These are phyloP conservation scores for Isatis lusitanica DNA, from an alignment of 441 rosid genomes.

Conservation along the genomic window DNA sequence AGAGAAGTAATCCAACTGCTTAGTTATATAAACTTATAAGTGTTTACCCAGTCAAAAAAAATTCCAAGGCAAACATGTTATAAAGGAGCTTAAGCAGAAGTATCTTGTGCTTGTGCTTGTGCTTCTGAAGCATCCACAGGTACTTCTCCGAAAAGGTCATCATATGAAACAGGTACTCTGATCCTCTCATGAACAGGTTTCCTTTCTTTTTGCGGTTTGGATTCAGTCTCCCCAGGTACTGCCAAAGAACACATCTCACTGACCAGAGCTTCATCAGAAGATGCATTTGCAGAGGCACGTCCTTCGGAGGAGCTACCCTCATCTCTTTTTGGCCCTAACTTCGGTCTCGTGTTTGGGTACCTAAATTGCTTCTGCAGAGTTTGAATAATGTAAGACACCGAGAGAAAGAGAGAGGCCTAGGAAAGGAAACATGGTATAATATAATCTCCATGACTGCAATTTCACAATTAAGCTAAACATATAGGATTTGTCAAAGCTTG, in stretches of 20 bases:
- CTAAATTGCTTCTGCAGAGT: constrained; percentile 77
- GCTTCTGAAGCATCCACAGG: constrained; percentile 36
- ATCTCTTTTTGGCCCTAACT: constrained; percentile 34
- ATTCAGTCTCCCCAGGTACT: constrained; percentile 33
- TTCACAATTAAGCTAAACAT: constrained; percentile 1
- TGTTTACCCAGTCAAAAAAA: constrained; percentile 21
- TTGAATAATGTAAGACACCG: not conserved
- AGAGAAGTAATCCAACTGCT: constrained; percentile 27
- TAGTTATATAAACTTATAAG: constrained; percentile 13
- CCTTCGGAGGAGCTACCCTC: constrained; percentile 36
- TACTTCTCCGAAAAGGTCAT: constrained; percentile 59
- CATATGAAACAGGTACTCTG: constrained; percentile 84
- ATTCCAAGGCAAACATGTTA: constrained; percentile 12
- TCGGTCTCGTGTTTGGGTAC: constrained; percentile 45
- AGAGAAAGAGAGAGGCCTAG: not conserved
- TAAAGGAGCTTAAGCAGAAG: constrained; percentile 18
- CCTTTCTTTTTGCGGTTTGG: constrained; percentile 39
- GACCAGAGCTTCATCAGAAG: constrained; percentile 35
- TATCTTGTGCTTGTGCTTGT: constrained; percentile 14
- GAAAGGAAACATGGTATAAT: constrained; percentile 2
- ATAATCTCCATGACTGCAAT: not conserved
- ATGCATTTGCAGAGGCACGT: constrained; percentile 24
- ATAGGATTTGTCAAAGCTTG: constrained; percentile 1
- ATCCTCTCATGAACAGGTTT: constrained; percentile 74
- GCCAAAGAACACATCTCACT: constrained; percentile 26